Percentiles rank a stretch among this genome's conserved stretches.
Conservation (phyloP, 139 green algal genomes). For the Chlamydomonas schloesseri region DNA sequence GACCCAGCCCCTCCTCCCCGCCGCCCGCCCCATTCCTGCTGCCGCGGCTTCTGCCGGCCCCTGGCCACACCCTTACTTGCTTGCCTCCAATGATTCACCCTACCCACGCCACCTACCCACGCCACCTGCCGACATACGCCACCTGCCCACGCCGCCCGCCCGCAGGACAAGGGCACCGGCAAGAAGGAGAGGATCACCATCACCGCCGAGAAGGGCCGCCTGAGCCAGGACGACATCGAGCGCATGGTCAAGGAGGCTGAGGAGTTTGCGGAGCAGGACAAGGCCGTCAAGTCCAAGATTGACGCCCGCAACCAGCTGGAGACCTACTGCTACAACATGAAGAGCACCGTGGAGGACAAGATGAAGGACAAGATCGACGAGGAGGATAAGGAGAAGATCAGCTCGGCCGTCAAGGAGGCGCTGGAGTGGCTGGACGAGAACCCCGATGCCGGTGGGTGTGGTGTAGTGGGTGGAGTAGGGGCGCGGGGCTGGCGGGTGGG, state of each 20-base stretch:
- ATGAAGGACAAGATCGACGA: slow-evolving; percentile 85
- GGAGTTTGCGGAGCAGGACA: slow-evolving; percentile 87
- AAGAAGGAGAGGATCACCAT: slow-evolving; percentile 91
- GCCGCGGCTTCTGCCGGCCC: no score
- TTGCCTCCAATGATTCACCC: no score
- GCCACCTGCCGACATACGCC: no score
- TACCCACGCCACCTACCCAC: no score
- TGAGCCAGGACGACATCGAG: slow-evolving; percentile 88
- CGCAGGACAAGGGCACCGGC: slow-evolving; percentile 88
- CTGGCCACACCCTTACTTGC: no score
- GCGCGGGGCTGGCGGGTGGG: no score
- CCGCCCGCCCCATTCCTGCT: no score
- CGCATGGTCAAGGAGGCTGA: slow-evolving; percentile 95
- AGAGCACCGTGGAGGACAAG: slow-evolving; percentile 68
- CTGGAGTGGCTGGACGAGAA: slow-evolving; percentile 93
- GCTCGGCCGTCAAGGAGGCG: slow-evolving; percentile 84
- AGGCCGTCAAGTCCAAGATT: slow-evolving; percentile 65
- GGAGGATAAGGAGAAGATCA: slow-evolving; percentile 87
- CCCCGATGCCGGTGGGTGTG: slow-evolving; percentile 54
- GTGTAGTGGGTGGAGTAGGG: no score
- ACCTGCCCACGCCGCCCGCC: no score
- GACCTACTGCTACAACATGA: slow-evolving; percentile 79
- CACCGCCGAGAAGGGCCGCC: slow-evolving; percentile 76
- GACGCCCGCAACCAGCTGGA: slow-evolving; percentile 73
- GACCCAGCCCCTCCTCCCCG: no score